Conservation (phyloP, 2,329 filamentous ascomycete species). For the Xylaria digitata region DNA sequence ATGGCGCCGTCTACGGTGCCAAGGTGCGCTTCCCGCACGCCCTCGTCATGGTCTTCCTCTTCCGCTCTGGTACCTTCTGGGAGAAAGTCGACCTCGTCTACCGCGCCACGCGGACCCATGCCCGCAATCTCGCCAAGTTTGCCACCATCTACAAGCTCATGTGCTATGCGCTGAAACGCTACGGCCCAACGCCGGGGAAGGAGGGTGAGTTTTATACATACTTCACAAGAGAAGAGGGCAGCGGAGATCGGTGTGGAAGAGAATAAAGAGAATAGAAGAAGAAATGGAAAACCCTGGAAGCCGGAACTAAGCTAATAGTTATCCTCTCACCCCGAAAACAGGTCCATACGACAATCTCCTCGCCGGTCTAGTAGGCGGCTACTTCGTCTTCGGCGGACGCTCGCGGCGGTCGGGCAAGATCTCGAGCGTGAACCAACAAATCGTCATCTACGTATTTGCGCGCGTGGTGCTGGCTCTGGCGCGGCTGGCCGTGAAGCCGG, state of each 20-base stretch:
- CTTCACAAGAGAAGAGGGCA: conserved; percentile 37
- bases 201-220: conserved; percentile 56
- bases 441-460: conserved; percentile 97
- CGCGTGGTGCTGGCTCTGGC: conserved; percentile 87
- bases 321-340: conserved; percentile 46
- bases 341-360: conserved; percentile 86
- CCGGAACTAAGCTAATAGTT: background rate
- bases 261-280: background rate
- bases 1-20: conserved; percentile 95
- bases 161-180: conserved; percentile 79
- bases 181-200: conserved; percentile 68
- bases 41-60: conserved; percentile 97
- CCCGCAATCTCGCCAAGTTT: conserved; percentile 90
- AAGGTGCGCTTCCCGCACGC: conserved; percentile 99
- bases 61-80: conserved; percentile 87
- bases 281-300: background rate
- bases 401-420: conserved; percentile 73
- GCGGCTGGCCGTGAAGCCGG: conserved; percentile 80
- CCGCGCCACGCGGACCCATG: conserved; percentile 89
- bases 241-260: background rate
- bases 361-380: conserved; percentile 88
- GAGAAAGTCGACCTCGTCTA: conserved; percentile 83
- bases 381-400: conserved; percentile 84
- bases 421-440: conserved; percentile 91
- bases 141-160: conserved; percentile 88